phyloP scores from a whole-genome alignment of 116 monocot genomes.

The Zostera marina region DNA sequence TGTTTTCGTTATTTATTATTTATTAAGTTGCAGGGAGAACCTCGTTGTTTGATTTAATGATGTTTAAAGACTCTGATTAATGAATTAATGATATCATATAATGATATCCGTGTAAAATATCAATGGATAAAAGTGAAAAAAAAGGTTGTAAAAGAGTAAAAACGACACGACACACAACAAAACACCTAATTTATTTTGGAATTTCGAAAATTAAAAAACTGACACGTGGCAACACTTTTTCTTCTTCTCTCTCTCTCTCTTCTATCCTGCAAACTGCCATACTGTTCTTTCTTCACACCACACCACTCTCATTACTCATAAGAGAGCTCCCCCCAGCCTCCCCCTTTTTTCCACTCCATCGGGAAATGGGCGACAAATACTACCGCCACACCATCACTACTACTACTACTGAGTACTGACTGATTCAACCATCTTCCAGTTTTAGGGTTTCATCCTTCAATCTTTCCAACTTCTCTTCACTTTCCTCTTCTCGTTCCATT shows the following conservation, averaged over 20 bases:
- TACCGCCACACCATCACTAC: not conserved
- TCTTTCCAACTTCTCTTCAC: not conserved
- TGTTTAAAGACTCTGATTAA: too few species aligned
- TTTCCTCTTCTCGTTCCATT: not conserved
- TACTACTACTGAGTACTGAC: too few species aligned
- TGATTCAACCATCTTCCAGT: not conserved
- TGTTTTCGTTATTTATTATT: not conserved
- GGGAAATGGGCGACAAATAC: slow-evolving; percentile 5
- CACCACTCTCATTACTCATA: not conserved
- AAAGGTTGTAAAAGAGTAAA: not conserved
- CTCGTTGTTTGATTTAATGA: not conserved
- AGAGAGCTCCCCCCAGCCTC: too few species aligned
- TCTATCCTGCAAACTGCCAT: not conserved
- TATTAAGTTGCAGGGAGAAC: not conserved
- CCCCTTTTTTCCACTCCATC: not conserved
- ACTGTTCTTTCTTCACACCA: not conserved
- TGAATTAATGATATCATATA: too few species aligned
- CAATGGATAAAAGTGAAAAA: too few species aligned
- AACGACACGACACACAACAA: not conserved
- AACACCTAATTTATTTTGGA: not conserved
- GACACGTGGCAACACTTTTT: not conserved
- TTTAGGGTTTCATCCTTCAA: not conserved
- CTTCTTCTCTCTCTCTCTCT: not conserved
- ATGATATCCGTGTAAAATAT: too few species aligned
- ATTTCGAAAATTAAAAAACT: not conserved